Conservation (phyloP, 495 filamentous ascomycete genomes). For the Aspergillus bertholletiae region DNA sequence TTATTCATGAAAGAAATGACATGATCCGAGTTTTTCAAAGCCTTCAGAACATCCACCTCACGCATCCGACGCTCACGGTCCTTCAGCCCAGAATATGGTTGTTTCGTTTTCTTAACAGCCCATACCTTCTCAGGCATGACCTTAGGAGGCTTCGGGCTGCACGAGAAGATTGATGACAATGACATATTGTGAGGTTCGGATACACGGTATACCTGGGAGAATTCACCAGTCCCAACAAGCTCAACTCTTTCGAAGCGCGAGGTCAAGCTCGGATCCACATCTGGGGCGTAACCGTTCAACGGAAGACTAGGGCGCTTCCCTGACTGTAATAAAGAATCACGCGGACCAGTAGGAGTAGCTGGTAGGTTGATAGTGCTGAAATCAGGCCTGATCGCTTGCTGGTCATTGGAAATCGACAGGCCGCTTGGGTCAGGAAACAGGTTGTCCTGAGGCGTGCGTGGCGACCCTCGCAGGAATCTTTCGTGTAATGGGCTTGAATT, state of each 20-base stretch:
- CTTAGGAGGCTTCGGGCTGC: conserved; percentile 37
- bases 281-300: conserved; percentile 54
- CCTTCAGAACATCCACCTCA: conserved; percentile 73
- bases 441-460: conserved; percentile 74
- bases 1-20: conserved; percentile 73
- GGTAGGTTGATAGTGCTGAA: conserved; percentile 52
- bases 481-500: conserved; percentile 36
- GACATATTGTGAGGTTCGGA: conserved; percentile 43
- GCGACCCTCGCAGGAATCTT: conserved; percentile 53
- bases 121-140: conserved; percentile 57
- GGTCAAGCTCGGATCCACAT: conserved; percentile 66
- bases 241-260: conserved; percentile 74
- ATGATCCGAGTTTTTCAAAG: conserved; percentile 72
- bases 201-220: conserved; percentile 88
- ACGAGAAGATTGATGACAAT: conserved; percentile 43
- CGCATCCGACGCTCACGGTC: conserved; percentile 75
- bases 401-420: conserved; percentile 64
- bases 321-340: conserved; percentile 53
- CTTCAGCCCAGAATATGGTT: conserved; percentile 67
- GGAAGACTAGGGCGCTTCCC: conserved; percentile 48
- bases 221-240: conserved; percentile 80
- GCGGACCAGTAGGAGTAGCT: conserved; percentile 75
- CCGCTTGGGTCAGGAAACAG: conserved; percentile 76
- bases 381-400: conserved; percentile 36
- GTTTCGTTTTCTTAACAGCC: conserved; percentile 89